These are phyloP conservation scores for Barbarea vulgaris DNA, from an alignment of 345 rosid species.

Conservation along the genomic window DNA sequence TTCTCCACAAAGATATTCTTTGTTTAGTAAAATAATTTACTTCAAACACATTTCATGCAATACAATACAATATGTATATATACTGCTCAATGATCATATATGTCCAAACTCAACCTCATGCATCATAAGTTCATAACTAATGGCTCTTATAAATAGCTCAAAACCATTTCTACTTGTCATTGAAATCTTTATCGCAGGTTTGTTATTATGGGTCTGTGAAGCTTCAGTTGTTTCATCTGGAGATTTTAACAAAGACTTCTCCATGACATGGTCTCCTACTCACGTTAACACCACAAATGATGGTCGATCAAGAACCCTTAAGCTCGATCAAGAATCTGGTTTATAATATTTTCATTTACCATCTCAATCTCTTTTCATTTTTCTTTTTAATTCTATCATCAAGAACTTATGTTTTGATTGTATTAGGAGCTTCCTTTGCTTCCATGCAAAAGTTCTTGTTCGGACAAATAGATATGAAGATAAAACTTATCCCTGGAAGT, in stretches of 20 bases:
- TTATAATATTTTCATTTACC: neutral
- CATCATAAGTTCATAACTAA: neutral
- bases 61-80: conserved; percentile 38
- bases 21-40: conserved; percentile 18
- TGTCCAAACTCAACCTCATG: conserved; percentile 14
- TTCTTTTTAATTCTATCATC: neutral
- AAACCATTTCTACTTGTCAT: conserved; percentile 22
- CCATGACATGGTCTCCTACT: conserved; percentile 72
- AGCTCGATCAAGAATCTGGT: conserved; percentile 84
- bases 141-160: conserved; percentile 34
- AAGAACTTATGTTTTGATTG: conserved; percentile 1
- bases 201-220: conserved; percentile 42
- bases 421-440: conserved; percentile 68
- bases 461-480: conserved; percentile 74
- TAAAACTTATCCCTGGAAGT: conserved; percentile 73
- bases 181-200: conserved; percentile 32
- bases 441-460: conserved; percentile 74
- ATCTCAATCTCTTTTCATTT: neutral
- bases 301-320: conserved; percentile 67
- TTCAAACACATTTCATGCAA: conserved; percentile 39
- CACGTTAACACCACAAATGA: conserved; percentile 69
- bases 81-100: neutral
- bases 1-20: conserved; percentile 39
- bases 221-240: conserved; percentile 66
- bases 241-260: conserved; percentile 68